Conservation (phyloP, 2,329 filamentous ascomycete species). For the Aureobasidium sp. region DNA sequence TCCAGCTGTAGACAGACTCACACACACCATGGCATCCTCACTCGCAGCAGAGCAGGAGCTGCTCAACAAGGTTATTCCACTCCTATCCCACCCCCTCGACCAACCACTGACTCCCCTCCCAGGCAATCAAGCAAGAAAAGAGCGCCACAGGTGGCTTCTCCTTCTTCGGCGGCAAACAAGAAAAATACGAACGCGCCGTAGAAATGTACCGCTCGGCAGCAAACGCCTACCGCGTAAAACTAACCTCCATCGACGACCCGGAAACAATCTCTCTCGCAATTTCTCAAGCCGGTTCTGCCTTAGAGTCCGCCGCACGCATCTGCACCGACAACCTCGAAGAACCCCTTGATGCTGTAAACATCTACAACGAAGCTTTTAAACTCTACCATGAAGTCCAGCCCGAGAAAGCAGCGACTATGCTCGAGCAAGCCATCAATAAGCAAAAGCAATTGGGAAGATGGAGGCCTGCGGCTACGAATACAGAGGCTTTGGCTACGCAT, state of each 20-base stretch:
- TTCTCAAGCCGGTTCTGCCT: slow-evolving; percentile 74
- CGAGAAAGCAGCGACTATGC: slow-evolving; percentile 69
- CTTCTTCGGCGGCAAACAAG: slow-evolving; percentile 77
- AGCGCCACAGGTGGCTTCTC: slow-evolving; percentile 74
- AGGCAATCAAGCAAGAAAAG: slow-evolving; percentile 81
- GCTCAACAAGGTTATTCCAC: background rate
- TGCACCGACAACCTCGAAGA: slow-evolving; percentile 78
- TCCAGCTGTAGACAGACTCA: background rate
- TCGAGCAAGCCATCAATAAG: slow-evolving; percentile 72
- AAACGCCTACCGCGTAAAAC: slow-evolving; percentile 55
- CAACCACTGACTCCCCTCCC: slow-evolving; percentile 7
- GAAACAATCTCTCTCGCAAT: background rate
- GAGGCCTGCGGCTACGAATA: slow-evolving; percentile 78
- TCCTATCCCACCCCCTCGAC: background rate
- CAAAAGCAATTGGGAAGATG: slow-evolving; percentile 89
- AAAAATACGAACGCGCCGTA: slow-evolving; percentile 84
- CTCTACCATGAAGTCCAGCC: slow-evolving; percentile 82
- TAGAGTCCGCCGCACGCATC: slow-evolving; percentile 72
- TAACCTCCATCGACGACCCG: slow-evolving; percentile 4
- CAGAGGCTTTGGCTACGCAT: slow-evolving; percentile 80
- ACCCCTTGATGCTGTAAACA: slow-evolving; percentile 85
- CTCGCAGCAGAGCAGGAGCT: slow-evolving; percentile 7
- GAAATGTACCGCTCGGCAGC: slow-evolving; percentile 82
- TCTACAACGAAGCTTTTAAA: slow-evolving; percentile 86
- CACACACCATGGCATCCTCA: background rate